These are phyloP conservation scores for Scenedesmus sp. DNA, from an alignment of 163 green algal genomes.

Conservation along the genomic window DNA sequence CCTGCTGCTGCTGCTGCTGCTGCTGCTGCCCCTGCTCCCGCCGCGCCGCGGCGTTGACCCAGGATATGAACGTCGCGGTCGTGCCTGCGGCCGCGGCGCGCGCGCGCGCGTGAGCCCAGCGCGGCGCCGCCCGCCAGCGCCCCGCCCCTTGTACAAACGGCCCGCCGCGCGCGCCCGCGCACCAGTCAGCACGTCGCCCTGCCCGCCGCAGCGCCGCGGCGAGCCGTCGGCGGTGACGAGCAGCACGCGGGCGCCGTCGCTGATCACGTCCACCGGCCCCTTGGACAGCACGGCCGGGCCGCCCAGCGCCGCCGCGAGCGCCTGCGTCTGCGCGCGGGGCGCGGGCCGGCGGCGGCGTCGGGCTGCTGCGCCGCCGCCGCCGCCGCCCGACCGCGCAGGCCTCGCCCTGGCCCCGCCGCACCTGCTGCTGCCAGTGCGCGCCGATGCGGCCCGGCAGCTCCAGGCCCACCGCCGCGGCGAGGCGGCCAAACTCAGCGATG, in stretches of 20 bases:
- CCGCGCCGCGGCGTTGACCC: constrained; percentile 44
- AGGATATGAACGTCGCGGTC: constrained; percentile 74
- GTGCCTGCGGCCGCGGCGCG: constrained; percentile 39
- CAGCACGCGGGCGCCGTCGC: constrained; percentile 28
- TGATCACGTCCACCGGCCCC: constrained; percentile 63
- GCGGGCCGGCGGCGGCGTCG: no score
- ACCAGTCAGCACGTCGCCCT: constrained; percentile 87
- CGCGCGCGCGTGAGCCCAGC: neutral
- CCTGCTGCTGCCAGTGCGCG: constrained; percentile 51
- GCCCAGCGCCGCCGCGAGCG: constrained; percentile 54
- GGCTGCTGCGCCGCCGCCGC: no score
- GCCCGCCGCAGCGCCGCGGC: constrained; percentile 75
- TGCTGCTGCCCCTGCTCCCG: constrained; percentile 10
- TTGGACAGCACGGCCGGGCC: constrained; percentile 84
- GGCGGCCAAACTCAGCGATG: constrained; percentile 79
- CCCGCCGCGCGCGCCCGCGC: neutral
- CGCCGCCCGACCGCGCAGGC: neutral
- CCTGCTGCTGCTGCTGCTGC: neutral
- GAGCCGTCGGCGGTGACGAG: constrained; percentile 57
- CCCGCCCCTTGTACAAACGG: neutral
- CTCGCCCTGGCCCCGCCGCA: constrained; percentile 27
- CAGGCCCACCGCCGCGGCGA: constrained; percentile 67
- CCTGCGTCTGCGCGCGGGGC: no score
- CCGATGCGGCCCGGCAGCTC: constrained; percentile 50
- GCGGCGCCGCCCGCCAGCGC: neutral